phyloP scores from a whole-genome alignment of 208 protist species.

The Balamuthia mandrillaris region DNA sequence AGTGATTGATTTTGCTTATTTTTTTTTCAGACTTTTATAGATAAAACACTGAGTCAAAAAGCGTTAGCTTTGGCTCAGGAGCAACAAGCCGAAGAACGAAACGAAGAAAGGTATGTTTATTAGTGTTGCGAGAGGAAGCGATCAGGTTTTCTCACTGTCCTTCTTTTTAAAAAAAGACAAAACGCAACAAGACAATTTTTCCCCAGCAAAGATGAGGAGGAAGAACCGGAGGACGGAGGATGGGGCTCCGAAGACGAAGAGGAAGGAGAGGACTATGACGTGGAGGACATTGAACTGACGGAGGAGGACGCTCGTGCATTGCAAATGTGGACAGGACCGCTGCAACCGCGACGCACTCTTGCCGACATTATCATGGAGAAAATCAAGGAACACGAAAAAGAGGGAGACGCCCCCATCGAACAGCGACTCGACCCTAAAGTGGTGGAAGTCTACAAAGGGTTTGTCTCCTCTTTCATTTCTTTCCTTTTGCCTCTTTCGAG shows the following conservation, averaged over 20 bases:
- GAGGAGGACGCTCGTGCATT: constrained; percentile 1
- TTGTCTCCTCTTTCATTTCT: background rate
- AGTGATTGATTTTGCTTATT: background rate
- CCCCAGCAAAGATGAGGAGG: background rate
- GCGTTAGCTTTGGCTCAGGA: constrained; percentile 15
- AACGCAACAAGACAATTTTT: background rate
- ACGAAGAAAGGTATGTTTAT: constrained; percentile 9
- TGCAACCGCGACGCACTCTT: constrained; percentile 24
- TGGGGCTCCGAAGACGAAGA: constrained; percentile 26
- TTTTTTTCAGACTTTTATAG: constrained; percentile 5
- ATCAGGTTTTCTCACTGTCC: background rate
- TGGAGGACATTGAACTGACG: constrained; percentile 15
- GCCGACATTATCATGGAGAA: constrained; percentile 46
- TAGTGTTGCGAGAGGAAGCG: background rate
- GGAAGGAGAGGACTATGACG: constrained; percentile 26
- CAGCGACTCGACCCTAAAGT: constrained; percentile 32
- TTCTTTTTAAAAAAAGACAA: background rate
- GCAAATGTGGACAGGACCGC: background rate
- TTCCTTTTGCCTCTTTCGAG: background rate
- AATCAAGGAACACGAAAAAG: constrained; percentile 31
- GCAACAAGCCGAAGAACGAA: constrained; percentile 1
- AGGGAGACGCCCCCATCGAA: background rate
- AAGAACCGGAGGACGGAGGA: background rate
- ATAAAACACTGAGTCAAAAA: constrained; percentile 29
- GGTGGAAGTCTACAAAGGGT: constrained; percentile 38